Conservation (phyloP, 2,329 filamentous ascomycete genomes). For the Fusarium stilboides region DNA sequence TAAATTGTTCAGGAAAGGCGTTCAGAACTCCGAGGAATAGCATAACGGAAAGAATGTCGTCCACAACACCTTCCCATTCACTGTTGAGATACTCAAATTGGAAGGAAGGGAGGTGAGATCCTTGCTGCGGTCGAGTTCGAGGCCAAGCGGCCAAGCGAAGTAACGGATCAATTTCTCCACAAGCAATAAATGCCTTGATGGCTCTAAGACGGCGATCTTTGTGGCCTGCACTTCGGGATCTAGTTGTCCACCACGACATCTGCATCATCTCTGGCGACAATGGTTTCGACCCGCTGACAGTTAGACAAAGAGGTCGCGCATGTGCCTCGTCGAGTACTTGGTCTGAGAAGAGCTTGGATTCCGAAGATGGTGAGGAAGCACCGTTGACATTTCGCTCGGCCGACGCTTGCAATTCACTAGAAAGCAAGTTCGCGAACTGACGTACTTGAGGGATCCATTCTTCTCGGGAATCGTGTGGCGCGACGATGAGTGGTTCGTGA, state of each 20-base stretch:
- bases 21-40: not conserved
- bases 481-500: not conserved
- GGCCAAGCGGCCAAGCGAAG: not conserved
- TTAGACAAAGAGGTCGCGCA: rapidly evolving
- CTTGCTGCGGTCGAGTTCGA: not conserved
- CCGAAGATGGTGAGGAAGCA: rapidly evolving
- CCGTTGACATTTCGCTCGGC: rapidly evolving
- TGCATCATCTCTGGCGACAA: conserved; percentile 17
- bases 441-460: conserved; percentile 10
- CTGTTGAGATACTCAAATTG: not conserved
- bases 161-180: not conserved
- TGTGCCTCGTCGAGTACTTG: not conserved
- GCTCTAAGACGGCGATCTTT: not conserved
- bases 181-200: conserved; percentile 18
- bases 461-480: not conserved
- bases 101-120: rapidly evolving
- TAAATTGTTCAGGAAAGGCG: not conserved
- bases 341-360: not conserved
- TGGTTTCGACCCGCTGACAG: rapidly evolving
- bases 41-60: not conserved
- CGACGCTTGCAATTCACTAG: rapidly evolving
- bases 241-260: conserved; percentile 3
- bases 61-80: not conserved
- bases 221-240: rapidly evolving
- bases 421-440: not conserved